phyloP scores from a whole-genome alignment of 2,329 filamentous ascomycete genomes.

The Cladophialophora exuberans region DNA sequence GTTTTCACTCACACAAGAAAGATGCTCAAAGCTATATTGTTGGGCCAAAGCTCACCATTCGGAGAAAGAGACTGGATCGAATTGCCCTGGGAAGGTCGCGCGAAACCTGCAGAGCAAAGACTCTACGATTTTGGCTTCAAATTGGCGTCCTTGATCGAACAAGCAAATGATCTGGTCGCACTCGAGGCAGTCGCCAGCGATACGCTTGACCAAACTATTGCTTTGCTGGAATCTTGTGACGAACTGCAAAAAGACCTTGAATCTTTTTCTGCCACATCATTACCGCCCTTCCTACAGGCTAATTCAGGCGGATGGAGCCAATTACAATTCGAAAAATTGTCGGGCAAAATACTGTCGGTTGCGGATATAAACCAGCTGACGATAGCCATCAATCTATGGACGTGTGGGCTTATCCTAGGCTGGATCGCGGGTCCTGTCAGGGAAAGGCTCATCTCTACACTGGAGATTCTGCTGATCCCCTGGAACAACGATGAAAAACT shows the following conservation, averaged over 20 bases:
- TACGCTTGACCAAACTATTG: background rate
- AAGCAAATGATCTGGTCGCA: background rate
- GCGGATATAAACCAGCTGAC: background rate
- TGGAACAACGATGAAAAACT: background rate
- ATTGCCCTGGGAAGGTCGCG: background rate
- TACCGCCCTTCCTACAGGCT: background rate
- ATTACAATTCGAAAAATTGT: background rate
- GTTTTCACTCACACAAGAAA: background rate
- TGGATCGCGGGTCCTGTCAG: background rate
- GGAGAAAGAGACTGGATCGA: background rate
- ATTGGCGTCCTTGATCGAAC: background rate
- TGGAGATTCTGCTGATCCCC: background rate
- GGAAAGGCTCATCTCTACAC: background rate
- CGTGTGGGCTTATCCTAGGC: background rate
- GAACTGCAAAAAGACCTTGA: background rate
- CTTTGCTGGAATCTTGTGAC: background rate
- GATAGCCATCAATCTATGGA: background rate
- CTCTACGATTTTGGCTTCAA: background rate
- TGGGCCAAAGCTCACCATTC: background rate
- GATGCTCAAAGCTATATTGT: background rate
- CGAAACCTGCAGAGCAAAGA: background rate
- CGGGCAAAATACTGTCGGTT: background rate
- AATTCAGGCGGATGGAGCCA: background rate
- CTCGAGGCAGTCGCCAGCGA: background rate
- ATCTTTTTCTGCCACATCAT: background rate